Conservation (phyloP, 148 eudicot genomes). For the Persicaria maculosa region DNA sequence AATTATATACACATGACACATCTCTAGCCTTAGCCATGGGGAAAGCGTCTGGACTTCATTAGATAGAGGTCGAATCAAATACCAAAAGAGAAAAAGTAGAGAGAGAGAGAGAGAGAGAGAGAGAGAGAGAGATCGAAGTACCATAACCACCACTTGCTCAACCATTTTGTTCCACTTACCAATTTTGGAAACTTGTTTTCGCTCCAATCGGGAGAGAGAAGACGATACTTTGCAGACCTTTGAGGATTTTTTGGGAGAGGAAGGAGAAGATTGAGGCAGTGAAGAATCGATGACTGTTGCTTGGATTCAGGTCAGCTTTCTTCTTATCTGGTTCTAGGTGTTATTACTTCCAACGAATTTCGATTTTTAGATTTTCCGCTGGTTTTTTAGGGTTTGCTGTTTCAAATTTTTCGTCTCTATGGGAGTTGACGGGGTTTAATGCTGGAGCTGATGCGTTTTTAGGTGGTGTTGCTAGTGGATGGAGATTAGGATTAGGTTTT, state of each 20-base stretch:
- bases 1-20: background rate
- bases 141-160: background rate
- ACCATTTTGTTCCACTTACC: background rate
- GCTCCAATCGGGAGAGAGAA: background rate
- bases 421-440: background rate
- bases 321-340: background rate
- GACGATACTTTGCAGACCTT: background rate
- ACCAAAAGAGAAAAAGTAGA: too few relatives aligned
- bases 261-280: background rate
- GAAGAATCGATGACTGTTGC: background rate
- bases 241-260: background rate
- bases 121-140: background rate
- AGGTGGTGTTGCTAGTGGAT: background rate
- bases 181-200: slow-evolving; percentile 8
- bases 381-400: background rate
- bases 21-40: background rate
- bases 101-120: too few relatives aligned
- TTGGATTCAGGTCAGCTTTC: background rate
- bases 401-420: background rate
- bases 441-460: background rate
- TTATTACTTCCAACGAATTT: background rate
- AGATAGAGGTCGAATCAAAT: background rate
- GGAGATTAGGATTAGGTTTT: background rate
- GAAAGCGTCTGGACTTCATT: background rate
- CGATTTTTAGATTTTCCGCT: background rate